Evolutionary conservation across 371 early-diverging fungal species (phyloP).

Genomic region (Funneliformis caledonium): DNA sequence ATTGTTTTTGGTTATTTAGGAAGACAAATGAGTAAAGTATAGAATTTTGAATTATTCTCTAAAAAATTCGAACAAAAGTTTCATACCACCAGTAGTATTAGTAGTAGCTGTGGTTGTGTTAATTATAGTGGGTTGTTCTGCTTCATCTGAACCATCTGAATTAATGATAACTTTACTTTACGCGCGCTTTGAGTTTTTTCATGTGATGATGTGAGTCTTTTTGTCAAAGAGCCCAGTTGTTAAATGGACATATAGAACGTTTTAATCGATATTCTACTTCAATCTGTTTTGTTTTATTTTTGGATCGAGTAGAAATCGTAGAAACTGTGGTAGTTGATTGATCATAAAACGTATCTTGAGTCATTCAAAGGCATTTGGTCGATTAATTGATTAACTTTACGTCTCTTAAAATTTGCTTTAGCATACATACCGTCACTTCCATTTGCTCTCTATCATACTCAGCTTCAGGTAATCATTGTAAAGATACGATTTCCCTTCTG

Average conservation of each 20-base stretch:
- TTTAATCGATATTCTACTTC: background rate
- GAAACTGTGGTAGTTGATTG: background rate
- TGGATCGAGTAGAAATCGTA: background rate
- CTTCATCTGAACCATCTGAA: background rate
- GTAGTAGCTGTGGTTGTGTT: background rate
- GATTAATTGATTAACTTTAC: too few relatives aligned
- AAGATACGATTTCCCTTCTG: background rate
- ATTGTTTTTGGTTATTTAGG: background rate
- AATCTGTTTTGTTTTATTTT: background rate
- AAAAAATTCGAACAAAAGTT: background rate
- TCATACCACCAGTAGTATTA: too few relatives aligned
- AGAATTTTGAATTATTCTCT: background rate
- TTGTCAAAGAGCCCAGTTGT: background rate
- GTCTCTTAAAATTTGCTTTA: too few relatives aligned
- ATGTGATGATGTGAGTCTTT: too few relatives aligned
- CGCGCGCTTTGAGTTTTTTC: background rate
- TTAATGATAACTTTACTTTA: conserved; percentile 5
- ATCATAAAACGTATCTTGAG: background rate
- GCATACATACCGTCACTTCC: background rate
- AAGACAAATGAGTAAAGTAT: background rate
- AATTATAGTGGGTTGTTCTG: background rate
- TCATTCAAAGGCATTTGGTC: too few relatives aligned
- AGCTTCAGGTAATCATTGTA: background rate
- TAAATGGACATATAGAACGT: background rate
- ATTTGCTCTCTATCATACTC: background rate